Base-by-base conservation (phyloP, 2,329 filamentous ascomycete species). In the Akanthomyces dipterigenus region DNA sequence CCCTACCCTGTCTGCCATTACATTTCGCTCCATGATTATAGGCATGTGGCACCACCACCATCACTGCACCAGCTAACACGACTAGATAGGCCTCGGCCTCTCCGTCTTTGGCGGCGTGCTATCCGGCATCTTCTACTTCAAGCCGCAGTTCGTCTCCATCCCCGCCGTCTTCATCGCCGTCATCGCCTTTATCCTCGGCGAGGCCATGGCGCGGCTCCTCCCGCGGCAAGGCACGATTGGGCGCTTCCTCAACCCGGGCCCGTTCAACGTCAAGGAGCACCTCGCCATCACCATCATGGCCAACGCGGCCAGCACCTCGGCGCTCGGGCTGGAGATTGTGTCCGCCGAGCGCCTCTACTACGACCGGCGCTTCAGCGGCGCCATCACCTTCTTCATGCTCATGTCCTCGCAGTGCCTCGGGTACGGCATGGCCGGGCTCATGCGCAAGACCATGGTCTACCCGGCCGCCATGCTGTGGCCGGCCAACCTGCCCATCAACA, bases 391-490 rank as follows among this genome's bases (percentile, higher is more conserved):
- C 55, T 77, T 82, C 63, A 65, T 80, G 36, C 70, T 74, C 0
- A 65, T 82, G 9, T 79, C 80, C 0, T 80, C 79, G 2, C 79
- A 81, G 53, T 69, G 78, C 11, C 71, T 82, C 20, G 80, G 80
- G 0, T 82, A 78, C 45, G 80, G 79, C 34, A 68, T 82, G 46
- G 76, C 77, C 5, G 80, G 80, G 14, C 62, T 82, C 24, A 67
- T 82, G 65, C 73, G 80, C 14, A 71, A 74, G 22, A 71, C 77
- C 3, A 66, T 81, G 11, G 72, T 82, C 0, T 77, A 78, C 62
- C 79, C 80, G 1, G 79, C 77, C 18, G 77, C 77, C 61, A 79
- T 82, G 70, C 16, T 71, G 0, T 69, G 65, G 28, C 67, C 68
- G 0, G 40, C 54, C 42, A 76, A 67, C 45, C 20, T 73, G 8